These are phyloP conservation scores for Cyclaneusma minus DNA, from an alignment of 2,329 filamentous ascomycete species.

Conservation along the genomic window DNA sequence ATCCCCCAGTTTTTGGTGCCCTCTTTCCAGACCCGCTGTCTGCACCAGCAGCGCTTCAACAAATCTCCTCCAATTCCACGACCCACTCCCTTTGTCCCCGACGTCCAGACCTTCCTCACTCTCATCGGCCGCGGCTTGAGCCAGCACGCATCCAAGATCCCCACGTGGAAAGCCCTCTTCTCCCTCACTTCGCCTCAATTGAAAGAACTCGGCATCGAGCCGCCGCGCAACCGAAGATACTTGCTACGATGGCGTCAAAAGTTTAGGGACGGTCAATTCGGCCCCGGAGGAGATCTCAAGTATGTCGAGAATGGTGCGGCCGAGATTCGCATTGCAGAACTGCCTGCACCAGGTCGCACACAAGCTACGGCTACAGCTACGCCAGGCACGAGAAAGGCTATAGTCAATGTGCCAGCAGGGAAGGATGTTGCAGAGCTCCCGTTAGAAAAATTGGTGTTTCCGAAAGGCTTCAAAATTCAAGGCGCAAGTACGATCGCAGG, in stretches of 20 bases:
- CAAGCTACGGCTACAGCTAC: slow-evolving; percentile 33
- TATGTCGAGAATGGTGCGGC: slow-evolving; percentile 46
- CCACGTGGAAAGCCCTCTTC: slow-evolving; percentile 84
- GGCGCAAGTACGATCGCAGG: slow-evolving; percentile 58
- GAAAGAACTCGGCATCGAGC: slow-evolving; percentile 72
- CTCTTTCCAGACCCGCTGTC: slow-evolving; percentile 17
- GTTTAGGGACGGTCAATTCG: slow-evolving; percentile 63
- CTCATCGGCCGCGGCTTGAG: slow-evolving; percentile 80
- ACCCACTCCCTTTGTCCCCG: slow-evolving; percentile 74
- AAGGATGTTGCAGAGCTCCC: slow-evolving; percentile 21
- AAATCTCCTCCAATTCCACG: slow-evolving; percentile 35
- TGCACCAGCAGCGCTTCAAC: slow-evolving; percentile 23
- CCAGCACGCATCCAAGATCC: slow-evolving; percentile 73
- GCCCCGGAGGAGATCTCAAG: slow-evolving; percentile 68
- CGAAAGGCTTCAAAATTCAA: slow-evolving; percentile 51
- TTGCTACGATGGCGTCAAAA: slow-evolving; percentile 77
- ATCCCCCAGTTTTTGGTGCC: slow-evolving; percentile 17
- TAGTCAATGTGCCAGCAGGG: slow-evolving; percentile 39
- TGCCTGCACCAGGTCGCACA: slow-evolving; percentile 8
- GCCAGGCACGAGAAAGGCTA: slow-evolving; percentile 33
- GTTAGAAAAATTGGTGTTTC: slow-evolving; percentile 30
- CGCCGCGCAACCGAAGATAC: slow-evolving; percentile 67
- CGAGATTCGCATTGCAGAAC: slow-evolving; percentile 31
- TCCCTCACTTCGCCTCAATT: slow-evolving; percentile 63
- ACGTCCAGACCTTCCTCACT: slow-evolving; percentile 72